These are phyloP conservation scores for Cyclotella choctawhatcheeana DNA, from an alignment of 108 stramenopile genomes.

Conservation along the genomic window DNA sequence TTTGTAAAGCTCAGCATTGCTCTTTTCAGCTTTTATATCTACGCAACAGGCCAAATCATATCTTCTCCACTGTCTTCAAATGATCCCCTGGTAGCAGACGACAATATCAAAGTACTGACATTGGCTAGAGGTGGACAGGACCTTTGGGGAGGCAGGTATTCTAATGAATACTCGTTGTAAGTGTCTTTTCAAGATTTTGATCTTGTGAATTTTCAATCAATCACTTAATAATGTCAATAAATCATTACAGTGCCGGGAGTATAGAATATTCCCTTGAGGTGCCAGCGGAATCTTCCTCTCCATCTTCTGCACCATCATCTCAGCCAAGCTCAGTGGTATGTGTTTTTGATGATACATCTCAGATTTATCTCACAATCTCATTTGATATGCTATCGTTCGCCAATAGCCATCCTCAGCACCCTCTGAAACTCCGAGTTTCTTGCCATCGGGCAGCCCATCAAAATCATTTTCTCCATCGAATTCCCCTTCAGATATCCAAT, in stretches of 20 bases:
- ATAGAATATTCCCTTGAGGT: neutral
- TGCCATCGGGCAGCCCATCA: too few species aligned
- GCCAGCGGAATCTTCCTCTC: neutral
- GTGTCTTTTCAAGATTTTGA: too few species aligned
- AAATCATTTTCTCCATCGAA: too few species aligned
- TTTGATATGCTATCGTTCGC: too few species aligned
- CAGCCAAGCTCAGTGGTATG: too few species aligned
- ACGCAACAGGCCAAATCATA: neutral
- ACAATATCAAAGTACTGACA: neutral
- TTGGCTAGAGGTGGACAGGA: neutral
- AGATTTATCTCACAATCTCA: too few species aligned
- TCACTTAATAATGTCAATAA: neutral
- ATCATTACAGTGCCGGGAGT: neutral
- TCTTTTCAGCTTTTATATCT: neutral
- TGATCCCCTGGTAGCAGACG: neutral
- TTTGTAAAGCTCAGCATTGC: too few species aligned
- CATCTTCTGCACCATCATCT: too few species aligned
- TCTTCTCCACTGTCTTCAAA: neutral
- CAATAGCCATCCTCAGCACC: too few species aligned
- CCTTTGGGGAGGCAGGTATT: neutral
- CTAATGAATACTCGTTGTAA: neutral
- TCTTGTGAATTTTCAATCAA: neutral
- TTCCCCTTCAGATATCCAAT: too few species aligned
- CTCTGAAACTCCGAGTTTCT: too few species aligned
- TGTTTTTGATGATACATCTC: too few species aligned